A percentile compares a stretch with the other conserved stretches of the same genome.
These are phyloP conservation scores for Lecanicillium sp. DNA, from an alignment of 2,329 filamentous ascomycete species.

Conservation along the genomic window DNA sequence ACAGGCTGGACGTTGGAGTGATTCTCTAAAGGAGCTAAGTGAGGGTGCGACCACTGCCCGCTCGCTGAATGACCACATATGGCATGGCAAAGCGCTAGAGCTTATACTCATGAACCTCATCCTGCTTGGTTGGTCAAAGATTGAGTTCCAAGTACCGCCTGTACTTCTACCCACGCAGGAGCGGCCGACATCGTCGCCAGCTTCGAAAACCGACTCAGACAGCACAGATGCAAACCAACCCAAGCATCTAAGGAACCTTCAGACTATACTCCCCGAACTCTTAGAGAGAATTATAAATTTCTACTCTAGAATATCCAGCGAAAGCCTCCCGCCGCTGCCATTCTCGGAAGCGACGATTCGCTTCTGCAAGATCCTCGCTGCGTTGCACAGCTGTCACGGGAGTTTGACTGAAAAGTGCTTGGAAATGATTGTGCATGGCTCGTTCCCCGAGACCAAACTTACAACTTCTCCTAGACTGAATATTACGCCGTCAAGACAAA, in stretches of 20 bases:
- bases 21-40: conserved; percentile 74
- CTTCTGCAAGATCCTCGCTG: conserved; percentile 60
- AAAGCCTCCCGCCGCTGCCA: conserved; percentile 62
- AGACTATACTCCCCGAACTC: conserved; percentile 60
- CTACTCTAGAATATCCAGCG: conserved; percentile 62
- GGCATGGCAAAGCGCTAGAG: conserved; percentile 93
- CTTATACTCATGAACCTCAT: conserved; percentile 75
- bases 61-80: conserved; percentile 82
- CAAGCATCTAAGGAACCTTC: conserved; percentile 44
- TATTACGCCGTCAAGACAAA: conserved; percentile 48
- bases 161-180: conserved; percentile 46
- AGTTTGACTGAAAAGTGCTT: conserved; percentile 52
- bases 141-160: conserved; percentile 70
- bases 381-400: conserved; percentile 58
- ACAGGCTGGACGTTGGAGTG: conserved; percentile 80
- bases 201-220: conserved; percentile 19
- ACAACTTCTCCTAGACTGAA: conserved; percentile 47
- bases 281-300: conserved; percentile 66
- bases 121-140: conserved; percentile 73
- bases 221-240: conserved; percentile 35
- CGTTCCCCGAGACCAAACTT: conserved; percentile 38
- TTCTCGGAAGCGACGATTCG: conserved; percentile 67
- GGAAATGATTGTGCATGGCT: conserved; percentile 57
- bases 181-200: conserved; percentile 26
- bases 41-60: conserved; percentile 74